These are phyloP conservation scores for Pelargonium myrrhifolium DNA, from an alignment of 441 rosid genomes.

Conservation along the genomic window DNA sequence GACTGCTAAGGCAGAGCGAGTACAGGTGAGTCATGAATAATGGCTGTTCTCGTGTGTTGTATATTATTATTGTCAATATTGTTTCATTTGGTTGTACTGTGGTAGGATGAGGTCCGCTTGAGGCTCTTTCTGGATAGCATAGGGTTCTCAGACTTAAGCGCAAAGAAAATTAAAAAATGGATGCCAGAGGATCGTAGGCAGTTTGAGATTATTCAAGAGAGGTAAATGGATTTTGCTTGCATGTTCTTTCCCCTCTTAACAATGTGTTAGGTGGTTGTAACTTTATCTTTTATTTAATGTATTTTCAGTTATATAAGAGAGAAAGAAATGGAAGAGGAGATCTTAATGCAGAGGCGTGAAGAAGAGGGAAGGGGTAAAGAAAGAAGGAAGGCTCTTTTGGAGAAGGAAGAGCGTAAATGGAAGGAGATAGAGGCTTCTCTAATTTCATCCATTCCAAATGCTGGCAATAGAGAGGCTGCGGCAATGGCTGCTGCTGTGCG, in stretches of 20 bases:
- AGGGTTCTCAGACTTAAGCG: conserved; percentile 96
- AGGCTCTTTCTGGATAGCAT: conserved; percentile 99
- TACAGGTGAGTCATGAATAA: conserved; percentile 58
- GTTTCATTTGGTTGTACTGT: conserved; percentile 16
- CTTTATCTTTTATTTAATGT: background rate
- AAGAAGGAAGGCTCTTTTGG: conserved; percentile 96
- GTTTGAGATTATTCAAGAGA: conserved; percentile 98
- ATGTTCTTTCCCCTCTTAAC: conserved; percentile 15
- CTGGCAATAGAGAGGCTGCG: conserved; percentile 99
- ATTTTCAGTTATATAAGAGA: conserved; percentile 82
- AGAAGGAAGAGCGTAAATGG: conserved; percentile 99
- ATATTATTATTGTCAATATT: conserved; percentile 14
- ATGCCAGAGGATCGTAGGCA: conserved; percentile 99
- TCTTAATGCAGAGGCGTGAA: conserved; percentile 97
- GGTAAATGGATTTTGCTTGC: conserved; percentile 38
- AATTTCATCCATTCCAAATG: conserved; percentile 96
- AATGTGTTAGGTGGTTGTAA: conserved; percentile 11
- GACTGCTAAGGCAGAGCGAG: conserved; percentile 96
- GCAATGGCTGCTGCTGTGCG: conserved; percentile 99
- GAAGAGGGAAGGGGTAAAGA: conserved; percentile 99
- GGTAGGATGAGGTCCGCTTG: conserved; percentile 96
- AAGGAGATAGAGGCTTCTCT: conserved; percentile 99
- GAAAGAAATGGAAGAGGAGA: conserved; percentile 99
- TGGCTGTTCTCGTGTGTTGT: conserved; percentile 14
- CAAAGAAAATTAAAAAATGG: conserved; percentile 98